Percentiles rank a stretch among this genome's conserved stretches.
Conservation (phyloP, 2,329 filamentous ascomycete species). For the Talaromyces amestolkiae region DNA sequence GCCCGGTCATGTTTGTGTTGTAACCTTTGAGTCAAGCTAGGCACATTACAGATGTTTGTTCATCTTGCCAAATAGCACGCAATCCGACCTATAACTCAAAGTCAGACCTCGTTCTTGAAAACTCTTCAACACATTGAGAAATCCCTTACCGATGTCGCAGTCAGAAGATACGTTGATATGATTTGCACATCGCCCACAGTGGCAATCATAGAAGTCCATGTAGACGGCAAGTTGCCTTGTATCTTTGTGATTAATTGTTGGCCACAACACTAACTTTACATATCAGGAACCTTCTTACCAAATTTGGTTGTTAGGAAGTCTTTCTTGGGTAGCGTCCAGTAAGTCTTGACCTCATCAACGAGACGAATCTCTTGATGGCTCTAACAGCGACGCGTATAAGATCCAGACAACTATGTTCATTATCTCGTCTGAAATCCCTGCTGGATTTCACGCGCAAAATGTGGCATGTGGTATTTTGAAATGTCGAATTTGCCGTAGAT, state of each 20-base stretch:
- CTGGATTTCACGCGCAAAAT: too few species aligned
- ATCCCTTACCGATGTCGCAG: background rate
- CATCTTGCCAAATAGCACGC: background rate
- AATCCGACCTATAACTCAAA: background rate
- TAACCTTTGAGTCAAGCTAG: background rate
- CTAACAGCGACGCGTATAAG: background rate
- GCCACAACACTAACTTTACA: background rate
- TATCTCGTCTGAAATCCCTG: background rate
- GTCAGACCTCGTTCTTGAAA: background rate
- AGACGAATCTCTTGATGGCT: background rate
- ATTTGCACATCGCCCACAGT: background rate
- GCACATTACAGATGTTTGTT: background rate
- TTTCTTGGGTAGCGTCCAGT: background rate
- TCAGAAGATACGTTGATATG: background rate
- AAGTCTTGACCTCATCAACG: background rate
- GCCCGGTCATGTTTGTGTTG: too few species aligned
- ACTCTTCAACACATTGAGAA: background rate
- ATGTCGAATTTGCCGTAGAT: too few species aligned
- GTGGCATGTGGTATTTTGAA: too few species aligned
- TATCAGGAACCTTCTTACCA: background rate
- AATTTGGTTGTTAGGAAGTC: background rate
- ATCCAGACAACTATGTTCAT: background rate
- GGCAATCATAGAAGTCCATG: background rate
- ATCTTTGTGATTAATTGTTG: background rate
- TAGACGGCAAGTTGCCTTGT: background rate